Conservation (phyloP, 148 eudicot species). For the Bassia scoparia region DNA sequence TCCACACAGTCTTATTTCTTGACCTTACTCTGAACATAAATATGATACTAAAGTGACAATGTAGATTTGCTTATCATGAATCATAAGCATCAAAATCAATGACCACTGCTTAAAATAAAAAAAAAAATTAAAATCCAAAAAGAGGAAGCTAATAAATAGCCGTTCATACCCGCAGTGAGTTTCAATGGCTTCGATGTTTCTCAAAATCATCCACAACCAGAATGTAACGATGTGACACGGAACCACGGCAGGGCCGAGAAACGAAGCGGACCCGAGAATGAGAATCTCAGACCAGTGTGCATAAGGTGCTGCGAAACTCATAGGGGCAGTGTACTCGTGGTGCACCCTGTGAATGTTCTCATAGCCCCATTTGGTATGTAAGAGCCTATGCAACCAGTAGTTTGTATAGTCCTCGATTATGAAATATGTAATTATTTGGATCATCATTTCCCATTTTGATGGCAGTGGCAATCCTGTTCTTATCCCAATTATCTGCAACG, state of each 20-base stretch:
- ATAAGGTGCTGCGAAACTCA: constrained; percentile 76
- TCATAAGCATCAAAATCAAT: no score
- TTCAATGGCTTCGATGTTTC: constrained; percentile 94
- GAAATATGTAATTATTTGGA: constrained; percentile 67
- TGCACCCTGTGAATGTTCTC: constrained; percentile 86
- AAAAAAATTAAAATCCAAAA: no score
- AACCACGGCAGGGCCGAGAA: constrained; percentile 73
- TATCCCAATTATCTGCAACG: constrained; percentile 63
- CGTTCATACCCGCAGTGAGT: constrained; percentile 94
- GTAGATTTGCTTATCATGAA: no score
- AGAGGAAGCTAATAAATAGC: no score
- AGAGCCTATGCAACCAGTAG: constrained; percentile 78
- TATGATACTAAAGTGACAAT: no score
- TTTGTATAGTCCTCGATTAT: constrained; percentile 74
- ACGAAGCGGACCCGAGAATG: constrained; percentile 79
- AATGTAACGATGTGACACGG: constrained; percentile 90
- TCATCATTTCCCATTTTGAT: constrained; percentile 57
- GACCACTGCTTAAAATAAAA: no score
- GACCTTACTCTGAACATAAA: no score
- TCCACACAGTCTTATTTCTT: no score
- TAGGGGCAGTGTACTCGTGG: constrained; percentile 84
- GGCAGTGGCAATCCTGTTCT: constrained; percentile 81
- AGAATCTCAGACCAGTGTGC: constrained; percentile 90
- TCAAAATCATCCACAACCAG: constrained; percentile 87
- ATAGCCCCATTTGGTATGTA: constrained; percentile 81